phyloP scores from a whole-genome alignment of 805 yeast genomes.

The Cyberlindnera subsufficiens region DNA sequence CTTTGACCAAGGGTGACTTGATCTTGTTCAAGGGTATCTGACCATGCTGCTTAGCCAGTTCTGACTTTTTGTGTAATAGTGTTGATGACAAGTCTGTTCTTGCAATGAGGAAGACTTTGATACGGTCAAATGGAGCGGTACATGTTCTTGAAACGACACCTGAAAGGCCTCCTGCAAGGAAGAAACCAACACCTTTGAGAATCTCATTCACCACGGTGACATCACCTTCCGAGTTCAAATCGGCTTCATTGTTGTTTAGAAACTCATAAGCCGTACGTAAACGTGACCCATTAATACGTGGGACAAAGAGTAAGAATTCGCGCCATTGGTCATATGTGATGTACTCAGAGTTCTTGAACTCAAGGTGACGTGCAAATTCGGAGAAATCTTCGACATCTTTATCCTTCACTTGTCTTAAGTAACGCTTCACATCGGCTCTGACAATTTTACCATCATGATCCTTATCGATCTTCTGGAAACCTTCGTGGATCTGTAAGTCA shows the following conservation, averaged over 20 bases:
- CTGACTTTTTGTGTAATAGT: constrained; percentile 49
- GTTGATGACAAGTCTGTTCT: constrained; percentile 77
- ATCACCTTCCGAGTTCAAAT: constrained; percentile 87
- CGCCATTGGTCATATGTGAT: constrained; percentile 85
- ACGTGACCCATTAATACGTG: constrained; percentile 70
- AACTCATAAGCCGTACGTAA: constrained; percentile 76
- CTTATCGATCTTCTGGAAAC: constrained; percentile 62
- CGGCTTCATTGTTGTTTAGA: constrained; percentile 73
- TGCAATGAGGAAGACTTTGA: constrained; percentile 90
- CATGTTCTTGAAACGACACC: constrained; percentile 95
- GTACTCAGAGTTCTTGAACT: constrained; percentile 52
- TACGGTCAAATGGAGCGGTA: constrained; percentile 95
- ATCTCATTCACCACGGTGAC: constrained; percentile 77
- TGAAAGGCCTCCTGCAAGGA: constrained; percentile 90
- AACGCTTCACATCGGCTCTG: constrained; percentile 58
- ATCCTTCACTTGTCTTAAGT: constrained; percentile 46
- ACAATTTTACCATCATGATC: constrained; percentile 71
- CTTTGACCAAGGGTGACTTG: constrained; percentile 72
- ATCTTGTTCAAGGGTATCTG: constrained; percentile 38
- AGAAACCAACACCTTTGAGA: constrained; percentile 81
- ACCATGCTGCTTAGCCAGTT: constrained; percentile 37
- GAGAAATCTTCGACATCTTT: constrained; percentile 47
- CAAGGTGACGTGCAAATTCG: constrained; percentile 41
- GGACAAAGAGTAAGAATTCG: constrained; percentile 76
- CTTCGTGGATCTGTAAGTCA: constrained; percentile 62